Evolutionary conservation across 1,284 basidiomycete genomes (phyloP).

Genomic region (Anthracocystis setariae): DNA sequence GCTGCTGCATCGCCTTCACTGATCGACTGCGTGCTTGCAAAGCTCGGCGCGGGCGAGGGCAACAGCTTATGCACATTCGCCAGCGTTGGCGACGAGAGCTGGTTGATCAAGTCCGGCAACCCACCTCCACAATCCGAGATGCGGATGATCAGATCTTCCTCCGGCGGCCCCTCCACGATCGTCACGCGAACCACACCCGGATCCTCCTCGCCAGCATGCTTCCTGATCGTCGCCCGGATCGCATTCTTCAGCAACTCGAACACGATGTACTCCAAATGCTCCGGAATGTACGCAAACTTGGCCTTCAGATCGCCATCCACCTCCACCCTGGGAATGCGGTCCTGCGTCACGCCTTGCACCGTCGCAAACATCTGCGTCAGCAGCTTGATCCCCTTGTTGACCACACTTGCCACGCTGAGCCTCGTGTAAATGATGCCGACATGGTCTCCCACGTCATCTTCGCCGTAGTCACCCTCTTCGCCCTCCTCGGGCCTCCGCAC

Average conservation of each 20-base stretch:
- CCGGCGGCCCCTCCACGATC: constrained; percentile 62
- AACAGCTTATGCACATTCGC: constrained; percentile 2
- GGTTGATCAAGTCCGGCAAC: constrained; percentile 47
- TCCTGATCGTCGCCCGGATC: constrained; percentile 58
- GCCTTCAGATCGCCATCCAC: constrained; percentile 80
- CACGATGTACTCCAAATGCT: constrained; percentile 86
- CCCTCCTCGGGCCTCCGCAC: constrained; percentile 5
- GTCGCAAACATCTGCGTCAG: constrained; percentile 75
- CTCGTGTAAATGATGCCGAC: constrained; percentile 88
- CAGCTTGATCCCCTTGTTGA: constrained; percentile 75
- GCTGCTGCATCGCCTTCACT: background rate
- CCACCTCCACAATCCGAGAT: constrained; percentile 56
- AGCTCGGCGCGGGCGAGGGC: background rate
- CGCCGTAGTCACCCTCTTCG: constrained; percentile 11
- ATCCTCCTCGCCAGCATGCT: constrained; percentile 29
- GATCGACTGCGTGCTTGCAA: constrained; percentile 4
- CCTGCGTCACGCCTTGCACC: constrained; percentile 70
- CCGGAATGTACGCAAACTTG: constrained; percentile 84
- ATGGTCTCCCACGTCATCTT: constrained; percentile 68
- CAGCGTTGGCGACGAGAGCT: constrained; percentile 23
- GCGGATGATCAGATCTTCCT: constrained; percentile 64
- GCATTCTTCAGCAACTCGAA: constrained; percentile 88
- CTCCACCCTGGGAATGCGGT: constrained; percentile 74
- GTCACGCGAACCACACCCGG: constrained; percentile 49
- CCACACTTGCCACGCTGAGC: constrained; percentile 73